Evolutionary conservation across 208 protist genomes (phyloP), one percentile per base, ranked within the genome.

Genomic region (Zelonia costaricensis): DNA sequence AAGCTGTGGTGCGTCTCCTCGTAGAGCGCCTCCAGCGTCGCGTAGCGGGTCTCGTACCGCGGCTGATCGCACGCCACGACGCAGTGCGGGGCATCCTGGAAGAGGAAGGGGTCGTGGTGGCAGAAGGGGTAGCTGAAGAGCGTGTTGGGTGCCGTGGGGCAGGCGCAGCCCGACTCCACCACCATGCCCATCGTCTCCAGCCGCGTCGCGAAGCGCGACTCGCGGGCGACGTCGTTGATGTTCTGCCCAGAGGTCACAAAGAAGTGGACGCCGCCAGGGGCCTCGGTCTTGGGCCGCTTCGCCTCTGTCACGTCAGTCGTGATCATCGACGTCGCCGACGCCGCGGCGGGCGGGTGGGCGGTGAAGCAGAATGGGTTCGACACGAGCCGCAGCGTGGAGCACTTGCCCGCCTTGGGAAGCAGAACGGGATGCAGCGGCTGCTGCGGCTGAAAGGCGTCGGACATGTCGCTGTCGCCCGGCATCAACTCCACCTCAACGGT

Each of bases 81-180:
- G 61, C 92, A 88, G 74, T 96, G 86, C 16, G 94, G 92, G 20
- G 78, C 59, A 1, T 48, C 38, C 15, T 60, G 22, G 51, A 97
- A 94, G 28, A 96, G 52, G 62, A 98, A 97, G 8, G 94, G 94
- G 52, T 98, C 94, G 0, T 49, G 44, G 12, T 89, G 57, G 42
- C 74, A 67, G 55, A 96, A 98, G 10, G 94, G 91, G 53, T 97
- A 98, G 47, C 93, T 95, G 58, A 87, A 91, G n/a, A 97, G 73
- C 3, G 89, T 97, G 72, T 97, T 94, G 5, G 94, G 94, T 0
- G 92, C 90, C 15, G 94, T 97, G 15, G 94, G 94, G 53, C 86
- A 94, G 25, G 88, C 78, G 38, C 89, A 94, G 3, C 84, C 86
- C 4, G 73, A 85, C 43, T 62, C 79, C 40, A 97, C 47, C 20